Conservation (phyloP, 768 basidiomycete species). For the Boletellus emodensis region DNA sequence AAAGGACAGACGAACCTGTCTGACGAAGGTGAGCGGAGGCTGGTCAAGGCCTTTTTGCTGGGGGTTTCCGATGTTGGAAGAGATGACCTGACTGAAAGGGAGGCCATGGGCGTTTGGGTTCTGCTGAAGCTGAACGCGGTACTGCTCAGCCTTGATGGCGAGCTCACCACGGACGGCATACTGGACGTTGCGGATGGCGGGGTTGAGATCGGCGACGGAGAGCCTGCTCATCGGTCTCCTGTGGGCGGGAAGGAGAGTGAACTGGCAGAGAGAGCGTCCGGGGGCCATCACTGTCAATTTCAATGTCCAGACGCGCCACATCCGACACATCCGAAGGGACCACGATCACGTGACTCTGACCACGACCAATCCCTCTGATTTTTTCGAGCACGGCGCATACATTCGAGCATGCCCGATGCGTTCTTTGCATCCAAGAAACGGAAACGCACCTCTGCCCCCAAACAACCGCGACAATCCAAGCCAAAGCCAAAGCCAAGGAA, state of each 20-base stretch:
- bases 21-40: conserved; percentile 83
- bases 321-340: not conserved
- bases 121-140: conserved; percentile 65
- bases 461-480: conserved; percentile 21
- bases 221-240: conserved; percentile 48
- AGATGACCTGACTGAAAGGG: conserved; percentile 87
- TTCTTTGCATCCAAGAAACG: conserved; percentile 75
- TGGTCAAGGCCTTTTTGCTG: conserved; percentile 96
- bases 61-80: conserved; percentile 96
- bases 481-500: conserved; percentile 20
- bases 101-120: conserved; percentile 44
- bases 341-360: not conserved
- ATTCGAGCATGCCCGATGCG: conserved; percentile 68
- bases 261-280: not conserved
- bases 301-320: not conserved
- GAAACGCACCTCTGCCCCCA: conserved; percentile 44
- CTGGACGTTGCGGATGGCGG: conserved; percentile 78
- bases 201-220: conserved; percentile 73
- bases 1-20: conserved; percentile 64
- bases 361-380: conserved; percentile 4
- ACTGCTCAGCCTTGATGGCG: conserved; percentile 87
- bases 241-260: too few relatives aligned
- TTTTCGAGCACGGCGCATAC: conserved; percentile 14
- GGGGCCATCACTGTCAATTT: not conserved
- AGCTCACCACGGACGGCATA: conserved; percentile 98